phyloP scores from a whole-genome alignment of 78 protist genomes.

The Capsaspora owczarzaki region DNA sequence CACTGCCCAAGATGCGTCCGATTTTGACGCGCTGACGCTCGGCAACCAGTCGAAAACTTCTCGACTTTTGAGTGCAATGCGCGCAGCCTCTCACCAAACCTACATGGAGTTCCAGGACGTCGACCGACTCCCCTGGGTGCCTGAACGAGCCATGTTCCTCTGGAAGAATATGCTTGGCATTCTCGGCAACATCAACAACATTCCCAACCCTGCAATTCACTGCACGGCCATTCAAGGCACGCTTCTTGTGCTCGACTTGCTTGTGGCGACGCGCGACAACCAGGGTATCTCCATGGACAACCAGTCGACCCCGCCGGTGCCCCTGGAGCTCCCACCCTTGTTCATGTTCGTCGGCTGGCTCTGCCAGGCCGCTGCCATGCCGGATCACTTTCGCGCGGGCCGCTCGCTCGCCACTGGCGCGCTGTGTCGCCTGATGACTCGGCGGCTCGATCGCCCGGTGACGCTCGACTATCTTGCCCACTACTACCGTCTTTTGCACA shows the following conservation, averaged over 20 bases:
- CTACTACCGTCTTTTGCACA: constrained; percentile 4
- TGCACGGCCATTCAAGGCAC: constrained; percentile 1
- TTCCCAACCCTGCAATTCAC: background rate
- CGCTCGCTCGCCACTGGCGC: background rate
- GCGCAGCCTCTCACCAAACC: too few relatives aligned
- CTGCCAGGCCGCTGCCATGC: background rate
- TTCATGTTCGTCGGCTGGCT: background rate
- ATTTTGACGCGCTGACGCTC: background rate
- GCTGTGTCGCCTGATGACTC: background rate
- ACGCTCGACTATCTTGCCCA: background rate
- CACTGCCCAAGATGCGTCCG: background rate
- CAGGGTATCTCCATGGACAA: constrained; percentile 14
- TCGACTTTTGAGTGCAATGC: too few relatives aligned
- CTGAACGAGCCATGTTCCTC: background rate
- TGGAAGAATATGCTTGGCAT: background rate
- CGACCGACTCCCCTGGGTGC: too few relatives aligned
- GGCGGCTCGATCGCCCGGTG: background rate
- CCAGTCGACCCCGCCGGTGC: background rate
- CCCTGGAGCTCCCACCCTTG: background rate
- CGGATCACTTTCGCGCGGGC: background rate
- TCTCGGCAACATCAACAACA: constrained; percentile 24
- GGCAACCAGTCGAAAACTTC: too few relatives aligned
- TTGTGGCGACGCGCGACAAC: background rate
- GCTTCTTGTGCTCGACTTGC: background rate
- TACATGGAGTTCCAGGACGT: background rate